Percentiles rank a stretch among this genome's conserved stretches.
These are phyloP conservation scores for Bassia scoparia DNA, from an alignment of 148 eudicot genomes.

Conservation along the genomic window DNA sequence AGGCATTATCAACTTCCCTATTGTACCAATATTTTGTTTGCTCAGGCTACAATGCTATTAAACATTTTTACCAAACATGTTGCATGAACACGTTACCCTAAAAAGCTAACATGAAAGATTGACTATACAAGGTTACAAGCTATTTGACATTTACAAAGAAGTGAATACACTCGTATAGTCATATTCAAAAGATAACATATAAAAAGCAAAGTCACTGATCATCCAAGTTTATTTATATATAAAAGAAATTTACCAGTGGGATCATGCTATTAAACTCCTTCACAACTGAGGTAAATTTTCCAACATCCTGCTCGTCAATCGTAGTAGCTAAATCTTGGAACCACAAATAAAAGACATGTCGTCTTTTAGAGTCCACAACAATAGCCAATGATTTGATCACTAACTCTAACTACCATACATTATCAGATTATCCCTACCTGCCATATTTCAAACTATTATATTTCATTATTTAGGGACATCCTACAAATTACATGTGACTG, in stretches of 20 bases:
- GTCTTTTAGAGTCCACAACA: conserved; percentile 1
- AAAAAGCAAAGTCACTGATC: neutral
- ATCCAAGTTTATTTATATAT: neutral
- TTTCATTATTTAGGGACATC: neutral
- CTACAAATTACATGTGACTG: neutral
- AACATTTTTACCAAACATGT: too few relatives aligned
- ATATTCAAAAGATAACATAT: neutral
- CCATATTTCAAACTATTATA: neutral
- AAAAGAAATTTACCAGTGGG: conserved; percentile 42
- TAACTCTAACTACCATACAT: neutral
- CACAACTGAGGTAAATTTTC: conserved; percentile 45
- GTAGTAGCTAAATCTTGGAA: conserved; percentile 54
- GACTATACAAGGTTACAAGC: neutral
- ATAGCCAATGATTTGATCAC: conserved; percentile 7
- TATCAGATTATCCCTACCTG: neutral
- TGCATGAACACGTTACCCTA: too few relatives aligned
- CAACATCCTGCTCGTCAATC: conserved; percentile 59
- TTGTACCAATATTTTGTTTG: too few relatives aligned
- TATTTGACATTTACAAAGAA: neutral
- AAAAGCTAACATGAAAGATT: neutral
- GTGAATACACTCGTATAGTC: neutral
- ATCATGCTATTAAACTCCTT: conserved; percentile 67
- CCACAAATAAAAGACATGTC: conserved; percentile 5
- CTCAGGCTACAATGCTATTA: too few relatives aligned
- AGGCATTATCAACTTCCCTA: too few relatives aligned